These are phyloP conservation scores for Ilyonectria destructans DNA, from an alignment of 2,329 filamentous ascomycete genomes.

Conservation along the genomic window DNA sequence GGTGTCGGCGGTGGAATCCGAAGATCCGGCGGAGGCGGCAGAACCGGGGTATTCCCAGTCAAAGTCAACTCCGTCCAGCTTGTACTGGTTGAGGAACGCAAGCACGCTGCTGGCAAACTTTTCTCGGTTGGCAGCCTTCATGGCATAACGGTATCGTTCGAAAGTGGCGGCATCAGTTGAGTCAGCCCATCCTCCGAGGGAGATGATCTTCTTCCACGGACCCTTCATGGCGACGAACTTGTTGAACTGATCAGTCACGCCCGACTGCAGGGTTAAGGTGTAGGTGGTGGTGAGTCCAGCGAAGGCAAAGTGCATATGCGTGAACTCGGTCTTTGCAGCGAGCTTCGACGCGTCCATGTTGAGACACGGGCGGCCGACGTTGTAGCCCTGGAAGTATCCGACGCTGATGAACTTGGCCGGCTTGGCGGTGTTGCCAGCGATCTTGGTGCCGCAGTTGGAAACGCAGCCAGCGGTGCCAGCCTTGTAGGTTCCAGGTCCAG, in stretches of 20 bases:
- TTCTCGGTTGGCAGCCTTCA: constrained; percentile 54
- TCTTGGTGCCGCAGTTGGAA: constrained; percentile 54
- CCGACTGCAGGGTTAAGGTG: constrained; percentile 37
- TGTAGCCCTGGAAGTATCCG: constrained; percentile 56
- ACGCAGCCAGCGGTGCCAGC: constrained; percentile 49
- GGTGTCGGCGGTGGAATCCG: constrained; percentile 53
- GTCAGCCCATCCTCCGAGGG: constrained; percentile 57
- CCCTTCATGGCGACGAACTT: constrained; percentile 50
- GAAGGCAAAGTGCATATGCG: constrained; percentile 56
- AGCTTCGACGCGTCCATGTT: constrained; percentile 51
- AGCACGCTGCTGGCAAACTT: constrained; percentile 56
- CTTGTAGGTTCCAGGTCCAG: constrained; percentile 48
- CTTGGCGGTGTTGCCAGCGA: constrained; percentile 48
- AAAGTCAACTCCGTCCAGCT: constrained; percentile 62
- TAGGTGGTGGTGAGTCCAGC: constrained; percentile 44
- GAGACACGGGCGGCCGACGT: constrained; percentile 49
- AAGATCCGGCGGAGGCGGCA: constrained; percentile 52
- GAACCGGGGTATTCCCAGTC: constrained; percentile 65
- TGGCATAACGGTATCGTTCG: constrained; percentile 50
- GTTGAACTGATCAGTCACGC: constrained; percentile 49
- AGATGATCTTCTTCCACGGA: constrained; percentile 53
- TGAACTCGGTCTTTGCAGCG: constrained; percentile 45
- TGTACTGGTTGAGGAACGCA: constrained; percentile 58
- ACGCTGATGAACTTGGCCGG: constrained; percentile 49
- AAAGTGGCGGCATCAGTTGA: constrained; percentile 48